A percentile compares a stretch with the other conserved stretches of the same genome.
Evolutionary conservation across 805 yeast species (phyloP).

Genomic region (Candida coquimbonensis): DNA sequence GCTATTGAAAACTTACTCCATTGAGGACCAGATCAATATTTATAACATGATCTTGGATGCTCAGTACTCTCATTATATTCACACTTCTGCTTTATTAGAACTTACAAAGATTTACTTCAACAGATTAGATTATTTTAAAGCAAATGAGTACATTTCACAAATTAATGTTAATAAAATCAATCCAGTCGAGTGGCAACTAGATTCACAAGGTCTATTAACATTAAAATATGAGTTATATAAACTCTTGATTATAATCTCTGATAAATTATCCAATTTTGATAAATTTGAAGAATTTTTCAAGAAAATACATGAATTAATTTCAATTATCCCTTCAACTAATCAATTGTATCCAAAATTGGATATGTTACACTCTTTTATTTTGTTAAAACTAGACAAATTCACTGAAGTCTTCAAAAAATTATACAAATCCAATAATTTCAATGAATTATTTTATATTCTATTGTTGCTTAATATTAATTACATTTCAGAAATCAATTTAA

Average conservation of each 20-base stretch:
- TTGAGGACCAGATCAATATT: not conserved
- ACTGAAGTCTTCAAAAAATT: constrained; percentile 7
- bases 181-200: constrained; percentile 7
- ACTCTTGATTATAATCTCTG: not conserved
- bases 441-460: constrained; percentile 3
- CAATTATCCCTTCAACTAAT: not conserved
- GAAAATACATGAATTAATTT: constrained; percentile 3
- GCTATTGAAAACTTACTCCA: not conserved
- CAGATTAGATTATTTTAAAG: not conserved
- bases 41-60: constrained; percentile 2
- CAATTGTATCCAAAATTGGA: not conserved
- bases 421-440: not conserved
- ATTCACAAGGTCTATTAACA: not conserved
- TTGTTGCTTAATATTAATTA: constrained; percentile 4
- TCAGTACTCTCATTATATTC: constrained; percentile 3
- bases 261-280: not conserved
- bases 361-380: constrained; percentile 2
- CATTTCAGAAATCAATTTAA: constrained; percentile 1
- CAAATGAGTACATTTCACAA: constrained; percentile 1
- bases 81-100: not conserved
- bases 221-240: constrained; percentile 3
- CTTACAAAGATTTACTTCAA: not conserved
- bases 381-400: constrained; percentile 4
- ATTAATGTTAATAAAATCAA: constrained; percentile 7
- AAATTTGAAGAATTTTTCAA: constrained; percentile 6